phyloP scores from a whole-genome alignment of 2,329 filamentous ascomycete genomes.

The Aspergillus pseudoterreus region DNA sequence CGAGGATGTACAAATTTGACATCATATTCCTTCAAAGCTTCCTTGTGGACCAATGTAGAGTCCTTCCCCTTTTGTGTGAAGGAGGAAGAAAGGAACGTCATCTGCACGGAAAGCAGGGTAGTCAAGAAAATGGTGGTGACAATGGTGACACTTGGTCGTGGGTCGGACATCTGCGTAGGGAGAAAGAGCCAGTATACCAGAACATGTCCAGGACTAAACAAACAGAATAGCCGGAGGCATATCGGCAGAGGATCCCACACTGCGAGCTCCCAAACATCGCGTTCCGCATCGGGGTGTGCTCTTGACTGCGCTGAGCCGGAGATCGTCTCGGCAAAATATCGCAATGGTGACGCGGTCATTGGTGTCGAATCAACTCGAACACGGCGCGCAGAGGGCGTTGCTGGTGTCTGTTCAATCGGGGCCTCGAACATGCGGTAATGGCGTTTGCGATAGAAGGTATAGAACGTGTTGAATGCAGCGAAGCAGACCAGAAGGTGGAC shows the following conservation, averaged over 20 bases:
- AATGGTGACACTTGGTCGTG: constrained; percentile 79
- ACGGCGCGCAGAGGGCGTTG: constrained; percentile 80
- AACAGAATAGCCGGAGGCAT: constrained; percentile 75
- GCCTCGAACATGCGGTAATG: constrained; percentile 90
- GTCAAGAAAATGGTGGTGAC: constrained; percentile 78
- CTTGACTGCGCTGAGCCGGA: constrained; percentile 73
- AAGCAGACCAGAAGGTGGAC: constrained; percentile 66
- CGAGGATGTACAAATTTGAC: constrained; percentile 90
- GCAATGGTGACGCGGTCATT: constrained; percentile 70
- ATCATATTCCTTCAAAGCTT: constrained; percentile 94
- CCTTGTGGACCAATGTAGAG: constrained; percentile 75
- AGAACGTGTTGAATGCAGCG: constrained; percentile 73
- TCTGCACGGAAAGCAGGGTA: constrained; percentile 69
- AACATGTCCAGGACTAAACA: constrained; percentile 93
- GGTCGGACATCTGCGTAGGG: constrained; percentile 70
- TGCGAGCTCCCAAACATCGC: constrained; percentile 91
- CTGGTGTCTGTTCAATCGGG: constrained; percentile 69
- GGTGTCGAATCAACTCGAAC: constrained; percentile 86
- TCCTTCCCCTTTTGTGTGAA: constrained; percentile 87
- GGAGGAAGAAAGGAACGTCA: constrained; percentile 67
- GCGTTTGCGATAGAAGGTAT: constrained; percentile 75
- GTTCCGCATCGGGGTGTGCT: constrained; percentile 68
- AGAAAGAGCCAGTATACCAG: constrained; percentile 85
- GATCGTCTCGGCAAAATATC: constrained; percentile 67
- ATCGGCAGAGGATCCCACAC: constrained; percentile 92